Evolutionary conservation across 805 yeast species (phyloP).

Genomic region (Candida taoyuanica): DNA sequence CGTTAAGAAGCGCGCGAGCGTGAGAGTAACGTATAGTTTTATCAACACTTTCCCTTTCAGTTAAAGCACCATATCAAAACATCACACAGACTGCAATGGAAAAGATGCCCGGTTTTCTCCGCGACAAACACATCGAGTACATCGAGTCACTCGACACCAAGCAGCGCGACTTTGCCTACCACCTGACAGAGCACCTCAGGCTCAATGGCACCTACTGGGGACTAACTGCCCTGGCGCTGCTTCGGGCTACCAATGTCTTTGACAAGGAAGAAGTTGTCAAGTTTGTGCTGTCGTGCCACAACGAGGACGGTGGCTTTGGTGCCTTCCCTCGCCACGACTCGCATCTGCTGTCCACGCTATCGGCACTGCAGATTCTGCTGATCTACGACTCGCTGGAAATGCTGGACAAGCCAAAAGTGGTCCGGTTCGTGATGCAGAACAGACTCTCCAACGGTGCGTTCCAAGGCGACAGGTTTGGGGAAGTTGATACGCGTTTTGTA

Average conservation of each 20-base stretch:
- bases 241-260: slow-evolving; percentile 54
- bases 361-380: slow-evolving; percentile 77
- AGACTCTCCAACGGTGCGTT: slow-evolving; percentile 61
- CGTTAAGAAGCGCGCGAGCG: no score
- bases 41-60: slow-evolving; percentile 1
- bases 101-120: slow-evolving; percentile 14
- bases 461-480: slow-evolving; percentile 89
- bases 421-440: slow-evolving; percentile 34
- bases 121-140: slow-evolving; percentile 56
- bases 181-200: slow-evolving; percentile 87
- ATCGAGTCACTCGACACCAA: slow-evolving; percentile 49
- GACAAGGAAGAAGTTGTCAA: slow-evolving; percentile 55
- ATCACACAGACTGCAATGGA: not conserved
- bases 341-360: slow-evolving; percentile 77
- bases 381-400: slow-evolving; percentile 56
- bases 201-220: slow-evolving; percentile 97
- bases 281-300: slow-evolving; percentile 69
- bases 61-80: not conserved
- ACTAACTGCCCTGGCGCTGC: slow-evolving; percentile 61
- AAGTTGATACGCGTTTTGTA: slow-evolving; percentile 86
- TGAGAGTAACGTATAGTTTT: not conserved
- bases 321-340: slow-evolving; percentile 88
- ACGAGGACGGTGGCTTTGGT: slow-evolving; percentile 75
- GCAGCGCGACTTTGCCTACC: slow-evolving; percentile 65
- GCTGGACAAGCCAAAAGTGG: slow-evolving; percentile 27